Evolutionary conservation across 75 land plant species (phyloP).

Genomic region (Cunninghamia lanceolata): DNA sequence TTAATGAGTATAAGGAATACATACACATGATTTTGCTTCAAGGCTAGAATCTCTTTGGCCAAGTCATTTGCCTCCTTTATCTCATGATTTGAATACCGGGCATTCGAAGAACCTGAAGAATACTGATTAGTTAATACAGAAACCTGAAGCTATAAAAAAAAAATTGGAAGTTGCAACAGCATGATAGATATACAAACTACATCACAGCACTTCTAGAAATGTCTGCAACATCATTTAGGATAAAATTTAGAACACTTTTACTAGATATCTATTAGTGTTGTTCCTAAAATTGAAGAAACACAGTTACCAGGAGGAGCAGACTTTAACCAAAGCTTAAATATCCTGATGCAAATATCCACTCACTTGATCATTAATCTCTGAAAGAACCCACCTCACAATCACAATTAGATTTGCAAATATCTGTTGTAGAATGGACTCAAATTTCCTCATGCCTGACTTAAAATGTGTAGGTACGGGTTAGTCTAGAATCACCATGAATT

Average conservation of each 20-base stretch:
- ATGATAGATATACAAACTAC: neutral
- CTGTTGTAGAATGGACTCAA: no score
- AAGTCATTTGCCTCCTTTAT: slow-evolving; percentile 46
- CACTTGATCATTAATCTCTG: neutral
- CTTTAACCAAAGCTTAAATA: neutral
- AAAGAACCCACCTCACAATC: neutral
- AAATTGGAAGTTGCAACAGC: neutral
- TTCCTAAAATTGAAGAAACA: neutral
- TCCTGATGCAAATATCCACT: neutral
- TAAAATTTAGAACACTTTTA: neutral
- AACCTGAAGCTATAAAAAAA: neutral
- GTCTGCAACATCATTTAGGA: neutral
- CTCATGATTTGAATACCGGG: slow-evolving; percentile 47
- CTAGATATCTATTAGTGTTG: neutral
- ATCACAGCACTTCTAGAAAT: neutral
- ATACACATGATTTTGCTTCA: slow-evolving; percentile 17
- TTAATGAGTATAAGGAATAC: neutral
- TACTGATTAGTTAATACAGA: slow-evolving; percentile 1
- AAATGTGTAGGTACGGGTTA: no score
- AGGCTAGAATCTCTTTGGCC: slow-evolving; percentile 38
- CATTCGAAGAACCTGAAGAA: slow-evolving; percentile 75
- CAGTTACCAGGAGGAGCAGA: neutral
- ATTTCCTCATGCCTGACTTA: no score
- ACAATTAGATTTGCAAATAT: neutral
- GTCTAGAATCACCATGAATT: no score